Base-by-base conservation (phyloP, 805 yeast genomes). In the Candida broadrunensis region DNA sequence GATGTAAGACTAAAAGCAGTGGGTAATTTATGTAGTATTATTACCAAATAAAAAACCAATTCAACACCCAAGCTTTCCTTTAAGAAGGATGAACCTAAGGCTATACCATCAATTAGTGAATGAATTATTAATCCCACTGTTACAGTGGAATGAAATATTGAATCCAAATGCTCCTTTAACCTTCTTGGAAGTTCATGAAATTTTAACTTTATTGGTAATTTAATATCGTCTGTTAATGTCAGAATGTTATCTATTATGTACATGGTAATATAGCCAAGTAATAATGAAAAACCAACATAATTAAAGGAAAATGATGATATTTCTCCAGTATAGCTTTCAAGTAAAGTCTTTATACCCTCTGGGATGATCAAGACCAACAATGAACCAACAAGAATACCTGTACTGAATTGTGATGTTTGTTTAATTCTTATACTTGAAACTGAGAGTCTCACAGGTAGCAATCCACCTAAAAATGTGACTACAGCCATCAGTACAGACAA, bases 1-100 rank as follows among this genome's bases (percentile, higher is more conserved):
- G 86, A 71, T 4, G 77, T 58, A 32, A 85, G 67, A 31, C 89
- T 84, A 56, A 85, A 81, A 4, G 88, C 72, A 0, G 91, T 83
- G 0, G 93, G 93, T 4, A 85, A 65, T 57, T 85, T 85, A 65
- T 85, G 93, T 24, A 83, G 53, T 44, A 85, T 68, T 21, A 85
- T 76, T 11, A 87, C 81, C 11, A 80, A 37, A 35, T 82, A 75
- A 37, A 85, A 77, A 29, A 80, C 48, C 35, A 66, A 27, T 43
- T 62, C 70, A 27, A 73, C 58, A 5, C 67, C 57, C 7, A 60
- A 51, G 41, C 63, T 63, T 16, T 65, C 57, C n/a, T 50, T 51
- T 9, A 75, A 53, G 36, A 72, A 67, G 1, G 84, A 71, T 0
- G 88, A 75, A 0, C 89, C 88, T 26, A 85, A 63, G 0, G 88